These are phyloP conservation scores for Calonectria pauciramosa DNA, from an alignment of 2,329 filamentous ascomycete genomes.

Conservation along the genomic window DNA sequence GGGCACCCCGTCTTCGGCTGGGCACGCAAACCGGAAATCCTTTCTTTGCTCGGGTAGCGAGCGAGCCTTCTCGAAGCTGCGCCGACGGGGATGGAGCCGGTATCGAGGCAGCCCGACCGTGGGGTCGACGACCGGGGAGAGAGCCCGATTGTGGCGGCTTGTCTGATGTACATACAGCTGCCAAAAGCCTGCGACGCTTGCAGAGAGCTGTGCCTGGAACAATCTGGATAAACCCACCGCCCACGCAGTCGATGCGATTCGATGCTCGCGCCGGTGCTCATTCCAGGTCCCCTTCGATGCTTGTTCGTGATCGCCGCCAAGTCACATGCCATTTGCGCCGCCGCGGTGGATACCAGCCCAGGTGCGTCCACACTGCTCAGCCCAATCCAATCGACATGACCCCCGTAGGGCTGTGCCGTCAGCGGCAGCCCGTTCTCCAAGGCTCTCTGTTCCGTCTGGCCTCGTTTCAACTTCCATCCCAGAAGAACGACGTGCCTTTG, in stretches of 20 bases:
- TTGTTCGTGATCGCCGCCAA: conserved; percentile 2
- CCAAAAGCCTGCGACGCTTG: neutral
- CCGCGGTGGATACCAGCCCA: neutral
- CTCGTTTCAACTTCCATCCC: neutral
- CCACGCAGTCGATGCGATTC: neutral
- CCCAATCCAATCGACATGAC: neutral
- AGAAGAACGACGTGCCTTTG: neutral
- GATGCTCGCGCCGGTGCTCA: neutral
- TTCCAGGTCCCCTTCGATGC: neutral
- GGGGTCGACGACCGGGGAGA: conserved; percentile 23
- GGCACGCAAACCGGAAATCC: conserved; percentile 21
- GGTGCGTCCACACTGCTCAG: neutral
- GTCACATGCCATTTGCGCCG: neutral
- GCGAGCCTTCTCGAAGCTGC: conserved; percentile 4
- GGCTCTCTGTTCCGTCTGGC: neutral
- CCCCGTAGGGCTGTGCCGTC: conserved; percentile 4
- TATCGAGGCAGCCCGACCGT: conserved; percentile 31
- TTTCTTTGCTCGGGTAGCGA: conserved; percentile 25
- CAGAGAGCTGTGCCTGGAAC: conserved; percentile 2
- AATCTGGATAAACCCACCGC: neutral
- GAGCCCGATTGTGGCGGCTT: conserved; percentile 36
- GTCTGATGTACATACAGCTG: neutral
- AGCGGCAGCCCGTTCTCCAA: neutral
- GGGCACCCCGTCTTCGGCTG: conserved; percentile 30
- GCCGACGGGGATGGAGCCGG: conserved; percentile 31